Percentiles rank a stretch among this genome's conserved stretches.
Evolutionary conservation across 345 rosid genomes (phyloP).

Genomic region (Erucastrum elatum): DNA sequence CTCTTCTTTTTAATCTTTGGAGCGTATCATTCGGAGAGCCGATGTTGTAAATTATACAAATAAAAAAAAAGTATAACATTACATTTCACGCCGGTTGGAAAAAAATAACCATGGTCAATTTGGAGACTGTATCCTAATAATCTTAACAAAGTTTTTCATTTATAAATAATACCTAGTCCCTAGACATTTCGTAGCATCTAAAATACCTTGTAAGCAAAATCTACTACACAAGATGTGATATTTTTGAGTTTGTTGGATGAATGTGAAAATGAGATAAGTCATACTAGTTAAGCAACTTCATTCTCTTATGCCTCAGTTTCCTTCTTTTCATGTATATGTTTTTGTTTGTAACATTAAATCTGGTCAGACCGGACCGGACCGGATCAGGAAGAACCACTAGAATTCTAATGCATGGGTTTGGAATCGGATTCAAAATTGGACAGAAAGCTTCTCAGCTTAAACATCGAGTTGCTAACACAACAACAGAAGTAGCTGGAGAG

Average conservation of each 20-base stretch:
- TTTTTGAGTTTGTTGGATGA: not conserved
- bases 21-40: not conserved
- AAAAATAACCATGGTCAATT: not conserved
- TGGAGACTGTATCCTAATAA: conserved; percentile 10
- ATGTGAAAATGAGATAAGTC: not conserved
- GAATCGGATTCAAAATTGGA: not conserved
- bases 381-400: not conserved
- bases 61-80: not conserved
- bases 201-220: not conserved
- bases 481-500: conserved; percentile 5
- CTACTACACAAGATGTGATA: not conserved
- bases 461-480: conserved; percentile 13
- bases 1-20: conserved; percentile 18
- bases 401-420: not conserved
- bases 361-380: not conserved
- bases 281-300: too few species aligned
- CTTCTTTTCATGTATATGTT: not conserved
- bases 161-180: not conserved
- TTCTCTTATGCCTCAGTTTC: too few species aligned
- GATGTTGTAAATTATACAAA: conserved; percentile 20
- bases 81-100: not conserved
- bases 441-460: not conserved
- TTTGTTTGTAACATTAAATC: not conserved
- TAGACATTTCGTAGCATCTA: not conserved
- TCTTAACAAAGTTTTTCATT: not conserved